These are phyloP conservation scores for Fusarium domesticum DNA, from an alignment of 2,329 filamentous ascomycete species.

Conservation along the genomic window DNA sequence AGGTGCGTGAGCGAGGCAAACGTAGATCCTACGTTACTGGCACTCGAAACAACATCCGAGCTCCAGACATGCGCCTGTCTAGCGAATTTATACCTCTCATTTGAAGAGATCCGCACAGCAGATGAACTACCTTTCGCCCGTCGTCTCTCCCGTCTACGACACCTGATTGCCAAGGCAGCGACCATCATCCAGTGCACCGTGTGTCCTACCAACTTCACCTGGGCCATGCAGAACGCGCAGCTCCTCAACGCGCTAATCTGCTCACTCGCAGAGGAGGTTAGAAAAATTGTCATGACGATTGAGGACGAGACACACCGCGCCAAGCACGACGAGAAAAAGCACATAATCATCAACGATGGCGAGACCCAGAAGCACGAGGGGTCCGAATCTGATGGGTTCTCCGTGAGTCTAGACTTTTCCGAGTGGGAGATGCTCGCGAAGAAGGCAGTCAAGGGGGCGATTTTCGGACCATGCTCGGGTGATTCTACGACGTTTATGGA, in stretches of 20 bases:
- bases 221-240: constrained; percentile 30
- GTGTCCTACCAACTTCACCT: constrained; percentile 25
- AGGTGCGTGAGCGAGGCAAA: constrained; percentile 17
- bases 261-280: constrained; percentile 26
- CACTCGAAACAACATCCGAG: constrained; percentile 4
- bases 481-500: constrained; percentile 4
- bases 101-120: constrained; percentile 24
- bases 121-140: constrained; percentile 19
- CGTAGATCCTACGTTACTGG: constrained; percentile 11
- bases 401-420: constrained; percentile 13
- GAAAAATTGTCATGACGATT: constrained; percentile 20
- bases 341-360: constrained; percentile 12
- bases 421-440: constrained; percentile 23
- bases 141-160: constrained; percentile 15
- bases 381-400: constrained; percentile 4
- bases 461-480: constrained; percentile 13
- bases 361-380: not conserved
- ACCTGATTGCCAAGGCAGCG: constrained; percentile 14
- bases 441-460: constrained; percentile 18
- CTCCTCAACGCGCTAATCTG: constrained; percentile 24
- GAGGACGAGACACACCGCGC: constrained; percentile 22
- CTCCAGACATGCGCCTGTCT: constrained; percentile 24
- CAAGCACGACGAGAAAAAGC: constrained; percentile 15
- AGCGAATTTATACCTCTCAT: constrained; percentile 23
- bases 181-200: constrained; percentile 20